Conservation (phyloP, 1,284 basidiomycete species). For the Phellopilus nigrolimitatus region DNA sequence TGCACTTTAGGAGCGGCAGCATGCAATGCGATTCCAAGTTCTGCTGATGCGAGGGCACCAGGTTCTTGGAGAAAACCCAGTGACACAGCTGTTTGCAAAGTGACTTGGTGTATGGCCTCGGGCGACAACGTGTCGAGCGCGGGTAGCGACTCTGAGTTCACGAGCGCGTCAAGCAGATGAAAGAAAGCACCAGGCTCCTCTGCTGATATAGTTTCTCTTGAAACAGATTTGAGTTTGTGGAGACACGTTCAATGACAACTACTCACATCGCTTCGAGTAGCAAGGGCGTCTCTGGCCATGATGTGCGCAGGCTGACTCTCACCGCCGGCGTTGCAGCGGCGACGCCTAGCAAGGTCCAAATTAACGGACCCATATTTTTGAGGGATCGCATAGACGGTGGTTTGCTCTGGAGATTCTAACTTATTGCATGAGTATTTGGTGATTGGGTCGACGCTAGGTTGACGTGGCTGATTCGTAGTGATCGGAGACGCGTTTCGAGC, state of each 20-base stretch:
- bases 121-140: constrained; percentile 36
- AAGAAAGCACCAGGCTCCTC: constrained; percentile 69
- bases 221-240: too few species aligned
- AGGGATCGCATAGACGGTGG: too few species aligned
- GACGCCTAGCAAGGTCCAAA: constrained; percentile 8
- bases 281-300: constrained; percentile 73
- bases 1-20: constrained; percentile 67
- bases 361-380: too few species aligned
- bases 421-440: too few species aligned
- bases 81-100: constrained; percentile 45
- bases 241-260: too few species aligned
- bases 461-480: too few species aligned
- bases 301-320: constrained; percentile 72
- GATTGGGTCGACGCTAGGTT: too few species aligned
- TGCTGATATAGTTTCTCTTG: constrained; percentile 57
- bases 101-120: constrained; percentile 50
- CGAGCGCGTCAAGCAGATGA: constrained; percentile 59
- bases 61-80: constrained; percentile 45
- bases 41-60: constrained; percentile 45
- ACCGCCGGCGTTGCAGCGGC: constrained; percentile 58
- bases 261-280: constrained; percentile 81
- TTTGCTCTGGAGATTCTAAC: too few species aligned
- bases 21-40: constrained; percentile 65
- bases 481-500: too few species aligned
- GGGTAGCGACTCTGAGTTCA: constrained; percentile 42